phyloP scores from a whole-genome alignment of 2,329 filamentous ascomycete genomes.

The Pseudogymnoascus sp. region DNA sequence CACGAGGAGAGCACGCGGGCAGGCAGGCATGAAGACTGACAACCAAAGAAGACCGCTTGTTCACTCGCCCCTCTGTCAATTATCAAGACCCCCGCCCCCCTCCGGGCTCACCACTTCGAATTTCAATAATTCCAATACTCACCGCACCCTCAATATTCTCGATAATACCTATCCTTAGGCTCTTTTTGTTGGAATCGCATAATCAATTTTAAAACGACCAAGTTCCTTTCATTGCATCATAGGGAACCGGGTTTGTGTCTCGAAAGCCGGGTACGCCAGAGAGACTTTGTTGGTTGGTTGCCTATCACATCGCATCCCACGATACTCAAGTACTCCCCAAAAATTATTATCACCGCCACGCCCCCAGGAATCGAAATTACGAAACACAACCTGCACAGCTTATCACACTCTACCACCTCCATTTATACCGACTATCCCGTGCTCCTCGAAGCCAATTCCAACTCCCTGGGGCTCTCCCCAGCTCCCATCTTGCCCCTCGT shows the following conservation, averaged over 20 bases:
- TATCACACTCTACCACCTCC: background rate
- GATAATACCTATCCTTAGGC: background rate
- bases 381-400: background rate
- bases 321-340: background rate
- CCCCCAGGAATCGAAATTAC: background rate
- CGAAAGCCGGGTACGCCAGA: background rate
- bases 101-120: constrained; percentile 14
- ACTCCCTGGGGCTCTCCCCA: background rate
- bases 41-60: constrained; percentile 9
- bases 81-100: constrained; percentile 12
- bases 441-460: background rate
- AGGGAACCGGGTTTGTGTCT: background rate
- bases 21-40: constrained; percentile 1
- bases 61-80: constrained; percentile 16
- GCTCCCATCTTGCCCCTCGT: background rate
- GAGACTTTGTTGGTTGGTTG: background rate
- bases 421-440: background rate
- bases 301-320: background rate
- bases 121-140: constrained; percentile 1
- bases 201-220: background rate
- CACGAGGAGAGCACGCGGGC: background rate
- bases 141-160: background rate
- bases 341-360: background rate
- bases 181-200: background rate
- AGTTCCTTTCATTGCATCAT: background rate